Evolutionary conservation across 2,329 filamentous ascomycete species (phyloP), one percentile per base, ranked within the genome.

Genomic region (Akanthomyces dipterigenus): DNA sequence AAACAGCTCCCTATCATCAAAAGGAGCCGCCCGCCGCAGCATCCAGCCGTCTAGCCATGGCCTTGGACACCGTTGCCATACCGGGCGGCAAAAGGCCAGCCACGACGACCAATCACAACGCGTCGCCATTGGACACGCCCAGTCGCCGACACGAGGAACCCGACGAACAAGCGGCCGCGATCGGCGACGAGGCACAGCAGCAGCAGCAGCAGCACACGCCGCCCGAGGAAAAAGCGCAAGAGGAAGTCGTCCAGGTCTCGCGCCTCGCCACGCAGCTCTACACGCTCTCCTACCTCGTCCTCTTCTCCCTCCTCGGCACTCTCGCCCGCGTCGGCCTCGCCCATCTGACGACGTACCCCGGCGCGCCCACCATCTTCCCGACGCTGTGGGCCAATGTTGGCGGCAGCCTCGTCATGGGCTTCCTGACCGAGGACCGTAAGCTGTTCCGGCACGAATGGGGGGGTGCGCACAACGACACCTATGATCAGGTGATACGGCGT

Each of bases 361-460:
- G 88, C 24, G 85, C 89, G 0, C 91, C 92, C 0, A 78, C 95
- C 24, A 78, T 85, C 5, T 93, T 90, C 60, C 82, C 85, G 55
- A 87, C 89, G 2, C 75, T 96, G 24, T 98, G 93, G 93, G 88
- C 92, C 63, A 97, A 98, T 69, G 88, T 96, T 51, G 85, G 80
- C 1, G 93, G 93, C 1, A 89, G 89, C 60, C 70, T 96, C 0
- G 66, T 96, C 62, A 89, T 98, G 84, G 93, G 95, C 2, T 96
- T 96, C 70, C 80, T 97, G 2, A 77, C 84, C 11, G 90, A 96
- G 74, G 91, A 96, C 69, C 80, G 85, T 64, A 86, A 82, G 67
- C 76, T 96, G 7, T 96, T 96, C 71, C 83, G 82, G 34, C 75
- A 85, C 62, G 87, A 89, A 75, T 88, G 84, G 83, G 85, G 84